Evolutionary conservation across 805 yeast genomes (phyloP).

Genomic region (Yamadazyma insecticola): DNA sequence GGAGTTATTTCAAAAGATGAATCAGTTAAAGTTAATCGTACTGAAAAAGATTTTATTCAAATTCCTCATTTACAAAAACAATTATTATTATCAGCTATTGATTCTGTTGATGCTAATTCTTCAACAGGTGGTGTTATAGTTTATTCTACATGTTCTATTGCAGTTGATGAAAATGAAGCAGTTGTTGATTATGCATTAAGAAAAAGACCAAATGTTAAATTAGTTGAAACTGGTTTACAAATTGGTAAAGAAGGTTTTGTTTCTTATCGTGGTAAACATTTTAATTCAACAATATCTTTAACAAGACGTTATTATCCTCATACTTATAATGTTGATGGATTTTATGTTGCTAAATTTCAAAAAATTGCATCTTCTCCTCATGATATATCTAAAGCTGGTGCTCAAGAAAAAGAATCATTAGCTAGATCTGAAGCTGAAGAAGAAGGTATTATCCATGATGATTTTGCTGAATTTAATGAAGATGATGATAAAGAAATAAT

Average conservation of each 20-base stretch:
- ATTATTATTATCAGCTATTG: slow-evolving; percentile 88
- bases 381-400: slow-evolving; percentile 82
- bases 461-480: slow-evolving; percentile 78
- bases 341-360: slow-evolving; percentile 93
- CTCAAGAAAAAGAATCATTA: slow-evolving; percentile 73
- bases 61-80: slow-evolving; percentile 97
- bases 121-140: slow-evolving; percentile 91
- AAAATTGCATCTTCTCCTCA: slow-evolving; percentile 84
- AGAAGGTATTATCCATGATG: slow-evolving; percentile 79
- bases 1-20: slow-evolving; percentile 99
- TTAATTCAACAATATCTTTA: slow-evolving; percentile 67
- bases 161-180: slow-evolving; percentile 97
- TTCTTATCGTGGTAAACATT: slow-evolving; percentile 87
- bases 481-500: slow-evolving; percentile 73
- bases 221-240: slow-evolving; percentile 86
- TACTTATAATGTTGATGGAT: slow-evolving; percentile 97
- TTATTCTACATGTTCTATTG: slow-evolving; percentile 97
- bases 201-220: slow-evolving; percentile 92
- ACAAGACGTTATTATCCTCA: slow-evolving; percentile 98
- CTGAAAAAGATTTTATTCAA: slow-evolving; percentile 94
- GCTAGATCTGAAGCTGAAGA: slow-evolving; percentile 81
- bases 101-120: slow-evolving; percentile 91
- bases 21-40: slow-evolving; percentile 86
- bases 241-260: slow-evolving; percentile 97
- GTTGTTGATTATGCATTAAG: slow-evolving; percentile 97